Evolutionary conservation across 306 rosid genomes (phyloP).

Genomic region (Inga laurina): DNA sequence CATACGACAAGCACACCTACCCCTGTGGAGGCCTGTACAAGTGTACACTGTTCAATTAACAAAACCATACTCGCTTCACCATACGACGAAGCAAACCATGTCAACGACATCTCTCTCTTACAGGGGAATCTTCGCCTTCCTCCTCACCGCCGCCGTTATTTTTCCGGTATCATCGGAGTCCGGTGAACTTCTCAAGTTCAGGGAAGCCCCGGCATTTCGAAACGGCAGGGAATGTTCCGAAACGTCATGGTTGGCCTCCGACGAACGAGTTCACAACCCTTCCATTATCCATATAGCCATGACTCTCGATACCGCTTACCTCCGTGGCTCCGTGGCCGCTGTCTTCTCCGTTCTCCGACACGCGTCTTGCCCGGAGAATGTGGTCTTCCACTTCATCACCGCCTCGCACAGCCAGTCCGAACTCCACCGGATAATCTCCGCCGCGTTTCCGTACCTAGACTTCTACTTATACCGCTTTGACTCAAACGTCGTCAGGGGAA

Average conservation of each 20-base stretch:
- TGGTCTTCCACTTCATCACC: slow-evolving; percentile 80
- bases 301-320: slow-evolving; percentile 83
- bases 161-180: background rate
- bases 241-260: slow-evolving; percentile 29
- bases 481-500: slow-evolving; percentile 63
- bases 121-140: slow-evolving; percentile 18
- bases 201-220: slow-evolving; percentile 90
- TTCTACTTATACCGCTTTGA: slow-evolving; percentile 80
- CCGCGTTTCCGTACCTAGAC: slow-evolving; percentile 73
- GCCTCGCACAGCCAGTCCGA: slow-evolving; percentile 48
- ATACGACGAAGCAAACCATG: slow-evolving; percentile 33
- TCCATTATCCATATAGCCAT: slow-evolving; percentile 82
- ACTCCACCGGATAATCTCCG: slow-evolving; percentile 61
- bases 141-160: slow-evolving; percentile 20
- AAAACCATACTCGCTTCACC: background rate
- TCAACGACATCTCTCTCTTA: slow-evolving; percentile 26
- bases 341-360: slow-evolving; percentile 83
- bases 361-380: slow-evolving; percentile 78
- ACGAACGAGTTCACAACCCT: slow-evolving; percentile 38
- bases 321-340: slow-evolving; percentile 88
- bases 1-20: too few relatives aligned
- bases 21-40: background rate
- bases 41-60: background rate
- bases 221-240: slow-evolving; percentile 68
- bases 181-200: slow-evolving; percentile 47